A percentile compares a stretch with the other conserved stretches of the same genome.
Conservation (phyloP, 805 yeast genomes). For the Candida hungchunana region DNA sequence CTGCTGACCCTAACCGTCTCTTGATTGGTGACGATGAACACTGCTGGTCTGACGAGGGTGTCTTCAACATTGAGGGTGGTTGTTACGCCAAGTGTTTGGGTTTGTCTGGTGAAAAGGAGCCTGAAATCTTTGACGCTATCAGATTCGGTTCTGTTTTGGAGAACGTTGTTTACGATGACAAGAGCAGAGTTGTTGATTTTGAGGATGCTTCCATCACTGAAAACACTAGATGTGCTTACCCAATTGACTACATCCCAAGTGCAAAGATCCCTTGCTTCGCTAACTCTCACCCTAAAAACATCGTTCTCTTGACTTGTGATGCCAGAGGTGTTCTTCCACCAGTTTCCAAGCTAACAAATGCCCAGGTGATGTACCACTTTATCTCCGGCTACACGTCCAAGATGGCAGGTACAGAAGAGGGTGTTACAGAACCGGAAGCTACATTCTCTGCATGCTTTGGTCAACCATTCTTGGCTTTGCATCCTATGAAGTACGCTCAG, state of each 20-base stretch:
- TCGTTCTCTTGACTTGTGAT: conserved; percentile 90
- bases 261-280: conserved; percentile 95
- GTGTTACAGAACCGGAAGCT: conserved; percentile 97
- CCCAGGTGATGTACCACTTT: conserved; percentile 98
- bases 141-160: conserved; percentile 92
- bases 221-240: conserved; percentile 98
- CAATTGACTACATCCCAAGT: conserved; percentile 93
- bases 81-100: conserved; percentile 98
- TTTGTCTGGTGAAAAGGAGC: conserved; percentile 87
- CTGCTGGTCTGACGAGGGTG: conserved; percentile 98
- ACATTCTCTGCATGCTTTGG: conserved; percentile 98
- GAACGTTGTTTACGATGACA: conserved; percentile 82
- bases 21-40: conserved; percentile 99
- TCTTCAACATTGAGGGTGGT: conserved; percentile 98
- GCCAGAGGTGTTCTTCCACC: conserved; percentile 98
- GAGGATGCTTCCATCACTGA: conserved; percentile 80
- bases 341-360: conserved; percentile 85
- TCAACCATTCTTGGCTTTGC: conserved; percentile 96
- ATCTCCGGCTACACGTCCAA: conserved; percentile 98
- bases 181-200: conserved; percentile 81
- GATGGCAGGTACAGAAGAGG: conserved; percentile 99
- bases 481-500: conserved; percentile 96
- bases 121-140: conserved; percentile 94
- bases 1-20: conserved; percentile 92
- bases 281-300: conserved; percentile 86